Percentiles rank a stretch among this genome's conserved stretches.
phyloP scores from a whole-genome alignment of 805 yeast species.

The Yarrowia bubula region DNA sequence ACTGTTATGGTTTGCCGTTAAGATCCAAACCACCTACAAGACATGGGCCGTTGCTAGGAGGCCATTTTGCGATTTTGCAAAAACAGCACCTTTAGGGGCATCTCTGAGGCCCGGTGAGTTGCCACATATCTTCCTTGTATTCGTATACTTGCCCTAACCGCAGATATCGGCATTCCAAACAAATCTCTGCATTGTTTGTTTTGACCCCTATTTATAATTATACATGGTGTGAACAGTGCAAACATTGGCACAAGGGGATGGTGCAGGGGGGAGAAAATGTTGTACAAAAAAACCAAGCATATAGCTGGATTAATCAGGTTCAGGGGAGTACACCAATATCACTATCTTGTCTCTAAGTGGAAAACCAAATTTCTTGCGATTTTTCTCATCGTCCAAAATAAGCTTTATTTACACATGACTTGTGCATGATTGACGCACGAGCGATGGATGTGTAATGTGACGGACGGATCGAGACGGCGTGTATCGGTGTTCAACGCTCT shows the following conservation, averaged over 20 bases:
- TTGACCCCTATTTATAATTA: slow-evolving; percentile 22
- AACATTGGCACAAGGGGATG: not conserved
- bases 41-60: slow-evolving; percentile 11
- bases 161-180: too few relatives aligned
- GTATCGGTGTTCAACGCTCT: too few relatives aligned
- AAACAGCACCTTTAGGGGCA: too few relatives aligned
- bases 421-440: not conserved
- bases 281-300: not conserved
- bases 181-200: slow-evolving; percentile 3
- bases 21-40: not conserved
- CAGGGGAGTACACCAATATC: not conserved
- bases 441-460: not conserved
- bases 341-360: not conserved
- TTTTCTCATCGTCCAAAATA: not conserved
- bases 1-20: not conserved
- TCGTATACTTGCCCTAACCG: too few relatives aligned
- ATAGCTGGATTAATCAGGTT: not conserved
- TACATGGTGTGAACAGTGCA: slow-evolving; percentile 17
- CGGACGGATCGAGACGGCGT: not conserved
- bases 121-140: too few relatives aligned
- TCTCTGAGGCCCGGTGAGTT: too few relatives aligned
- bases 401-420: not conserved
- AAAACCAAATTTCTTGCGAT: not conserved
- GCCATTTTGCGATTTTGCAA: not conserved
- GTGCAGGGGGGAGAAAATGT: not conserved